These are phyloP conservation scores for Yamadazyma sp. DNA, from an alignment of 1,139 yeast genomes.

Conservation along the genomic window DNA sequence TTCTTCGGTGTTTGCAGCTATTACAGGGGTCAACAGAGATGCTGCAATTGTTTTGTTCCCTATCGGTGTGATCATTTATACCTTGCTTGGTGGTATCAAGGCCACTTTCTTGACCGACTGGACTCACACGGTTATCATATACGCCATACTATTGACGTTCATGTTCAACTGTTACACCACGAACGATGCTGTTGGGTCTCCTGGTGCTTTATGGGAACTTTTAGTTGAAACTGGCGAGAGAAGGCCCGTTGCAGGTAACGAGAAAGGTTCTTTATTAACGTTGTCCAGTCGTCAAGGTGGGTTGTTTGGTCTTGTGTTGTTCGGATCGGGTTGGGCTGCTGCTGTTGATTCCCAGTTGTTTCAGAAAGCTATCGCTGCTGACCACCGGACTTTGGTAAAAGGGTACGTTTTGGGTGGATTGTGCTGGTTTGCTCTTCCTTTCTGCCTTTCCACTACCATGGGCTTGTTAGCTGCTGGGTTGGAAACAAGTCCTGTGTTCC, in stretches of 20 bases:
- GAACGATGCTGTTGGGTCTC: constrained; percentile 45
- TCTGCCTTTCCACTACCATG: constrained; percentile 36
- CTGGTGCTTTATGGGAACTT: constrained; percentile 46
- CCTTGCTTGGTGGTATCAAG: constrained; percentile 45
- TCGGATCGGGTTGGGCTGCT: constrained; percentile 26
- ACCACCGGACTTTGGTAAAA: constrained; percentile 29
- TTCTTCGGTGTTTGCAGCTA: constrained; percentile 16
- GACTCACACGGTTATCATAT: constrained; percentile 41
- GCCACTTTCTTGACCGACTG: constrained; percentile 50
- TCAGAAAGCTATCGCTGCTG: constrained; percentile 45
- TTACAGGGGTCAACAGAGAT: constrained; percentile 20
- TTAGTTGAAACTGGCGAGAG: constrained; percentile 31
- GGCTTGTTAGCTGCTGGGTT: constrained; percentile 38
- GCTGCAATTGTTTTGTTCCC: constrained; percentile 42
- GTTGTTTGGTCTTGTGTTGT: constrained; percentile 25
- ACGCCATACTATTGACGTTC: constrained; percentile 40
- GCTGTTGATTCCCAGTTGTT: constrained; percentile 41
- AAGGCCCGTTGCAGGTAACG: constrained; percentile 42
- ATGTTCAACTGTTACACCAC: constrained; percentile 42
- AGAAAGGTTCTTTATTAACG: constrained; percentile 48
- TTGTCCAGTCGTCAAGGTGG: constrained; percentile 45
- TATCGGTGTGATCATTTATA: constrained; percentile 50
- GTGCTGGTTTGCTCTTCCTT: constrained; percentile 42
- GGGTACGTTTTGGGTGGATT: constrained; percentile 43
- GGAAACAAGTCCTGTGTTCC: constrained; percentile 26